These are phyloP conservation scores for Prunella vulgaris DNA, from an alignment of 257 asterid species.

Conservation along the genomic window DNA sequence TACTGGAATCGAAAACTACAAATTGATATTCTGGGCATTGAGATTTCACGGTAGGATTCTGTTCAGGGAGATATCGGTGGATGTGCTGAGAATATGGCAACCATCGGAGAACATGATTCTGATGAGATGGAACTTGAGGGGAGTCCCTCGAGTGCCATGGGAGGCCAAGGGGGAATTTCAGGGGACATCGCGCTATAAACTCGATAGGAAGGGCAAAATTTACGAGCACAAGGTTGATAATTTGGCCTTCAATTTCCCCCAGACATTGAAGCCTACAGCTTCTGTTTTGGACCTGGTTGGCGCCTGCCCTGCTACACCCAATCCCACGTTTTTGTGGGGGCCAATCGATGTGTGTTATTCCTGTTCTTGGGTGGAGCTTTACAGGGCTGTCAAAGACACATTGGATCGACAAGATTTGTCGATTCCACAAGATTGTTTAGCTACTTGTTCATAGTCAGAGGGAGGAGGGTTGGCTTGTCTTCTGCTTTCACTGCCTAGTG, in stretches of 20 bases:
- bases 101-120: constrained; percentile 73
- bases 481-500: not conserved
- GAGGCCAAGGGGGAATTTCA: constrained; percentile 81
- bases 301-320: constrained; percentile 71
- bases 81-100: constrained; percentile 79
- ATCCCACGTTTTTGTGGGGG: constrained; percentile 58
- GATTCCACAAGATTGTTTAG: constrained; percentile 59
- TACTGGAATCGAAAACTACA: constrained; percentile 73
- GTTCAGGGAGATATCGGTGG: constrained; percentile 72
- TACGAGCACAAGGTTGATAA: constrained; percentile 89
- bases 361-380: constrained; percentile 57
- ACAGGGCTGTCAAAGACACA: constrained; percentile 52
- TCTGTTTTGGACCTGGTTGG: constrained; percentile 68
- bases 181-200: constrained; percentile 74
- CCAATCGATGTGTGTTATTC: constrained; percentile 33
- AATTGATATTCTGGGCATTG: constrained; percentile 78
- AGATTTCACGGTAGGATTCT: constrained; percentile 77
- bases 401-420: constrained; percentile 37
- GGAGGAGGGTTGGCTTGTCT: constrained; percentile 19
- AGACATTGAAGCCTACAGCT: constrained; percentile 55
- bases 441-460: constrained; percentile 60
- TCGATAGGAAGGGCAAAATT: constrained; percentile 74
- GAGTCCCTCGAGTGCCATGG: constrained; percentile 76
- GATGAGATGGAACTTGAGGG: constrained; percentile 70
- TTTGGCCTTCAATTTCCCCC: constrained; percentile 74